phyloP scores from a whole-genome alignment of 805 yeast species.

The Candida khao-thaluensis region DNA sequence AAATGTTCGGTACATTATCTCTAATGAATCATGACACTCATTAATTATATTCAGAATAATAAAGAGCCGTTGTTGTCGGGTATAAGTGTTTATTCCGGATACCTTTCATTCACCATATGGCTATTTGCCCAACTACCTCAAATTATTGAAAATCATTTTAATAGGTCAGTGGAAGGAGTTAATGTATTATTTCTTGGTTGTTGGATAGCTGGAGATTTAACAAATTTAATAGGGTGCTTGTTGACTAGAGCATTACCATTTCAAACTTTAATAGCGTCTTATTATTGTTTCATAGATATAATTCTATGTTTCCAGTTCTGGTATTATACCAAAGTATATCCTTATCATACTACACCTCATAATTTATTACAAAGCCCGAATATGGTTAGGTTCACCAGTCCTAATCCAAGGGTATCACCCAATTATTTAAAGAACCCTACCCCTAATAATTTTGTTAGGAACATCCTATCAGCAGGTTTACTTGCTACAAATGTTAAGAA shows the following conservation, averaged over 20 bases:
- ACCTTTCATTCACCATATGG: constrained; percentile 54
- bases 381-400: constrained; percentile 25
- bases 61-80: neutral
- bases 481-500: constrained; percentile 8
- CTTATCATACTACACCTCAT: constrained; percentile 39
- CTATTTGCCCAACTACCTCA: constrained; percentile 74
- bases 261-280: constrained; percentile 68
- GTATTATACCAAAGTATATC: constrained; percentile 56
- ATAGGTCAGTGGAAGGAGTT: constrained; percentile 36
- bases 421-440: constrained; percentile 9
- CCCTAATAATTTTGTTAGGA: constrained; percentile 13
- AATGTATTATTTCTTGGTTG: constrained; percentile 29
- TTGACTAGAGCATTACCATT: constrained; percentile 78
- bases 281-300: constrained; percentile 71
- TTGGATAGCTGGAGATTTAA: constrained; percentile 42
- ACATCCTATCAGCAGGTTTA: constrained; percentile 9
- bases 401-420: neutral
- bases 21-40: constrained; percentile 1
- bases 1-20: constrained; percentile 7
- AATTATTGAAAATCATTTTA: constrained; percentile 53
- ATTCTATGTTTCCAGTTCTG: constrained; percentile 68
- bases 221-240: constrained; percentile 66
- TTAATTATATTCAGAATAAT: neutral
- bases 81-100: constrained; percentile 11
- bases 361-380: constrained; percentile 39